Base-by-base conservation (phyloP, 169 alveolate species). In the Cryptosporidium xiaoi region DNA sequence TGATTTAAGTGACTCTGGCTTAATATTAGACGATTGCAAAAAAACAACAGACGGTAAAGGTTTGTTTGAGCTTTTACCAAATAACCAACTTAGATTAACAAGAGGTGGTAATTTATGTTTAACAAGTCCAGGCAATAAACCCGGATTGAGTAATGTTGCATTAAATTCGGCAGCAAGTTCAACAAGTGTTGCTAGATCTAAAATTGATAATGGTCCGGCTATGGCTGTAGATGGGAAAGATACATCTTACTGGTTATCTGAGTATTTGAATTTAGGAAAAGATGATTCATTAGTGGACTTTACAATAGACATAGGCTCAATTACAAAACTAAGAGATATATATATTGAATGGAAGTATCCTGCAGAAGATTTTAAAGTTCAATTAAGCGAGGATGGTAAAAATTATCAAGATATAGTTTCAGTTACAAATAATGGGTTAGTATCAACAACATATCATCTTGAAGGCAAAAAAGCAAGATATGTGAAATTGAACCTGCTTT, bases 221-320 rank as follows among this genome's bases (percentile, higher is more conserved):
- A 77, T 77, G 87, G 87, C 87, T 77, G 87, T 77, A 1, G 87
- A 77, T 27, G 71, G 71, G 15, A 77, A 77, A 33, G 87, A 77
- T 16, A 60, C 87, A 36, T 60, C 87, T 34, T 77, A 18, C 33
- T 77, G 87, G 87, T 48, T 77, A 44, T 77, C 87, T 10, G 77
- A 77, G 36, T 24, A 16, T 27, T 27, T 77, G 10, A 36, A 20
- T 40, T 64, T 7, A 27, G 64, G 50, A 16, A 51, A 69, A 34
- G 69, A 56, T 29, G 20, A 58, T 5, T 31, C 77, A 44, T 18
- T 40, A n/a, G 87, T 77, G 7, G 64, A 60, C 44, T 77, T 77
- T 20, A 36, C 20, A 15, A 56, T 77, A n/a, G 87, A 77, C 29
- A 24, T 44, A 13, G 87, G 87, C 10, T 34, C 64, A n/a, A 27